These are phyloP conservation scores for Pleodorina starrii DNA, from an alignment of 139 green algal genomes.

Conservation along the genomic window DNA sequence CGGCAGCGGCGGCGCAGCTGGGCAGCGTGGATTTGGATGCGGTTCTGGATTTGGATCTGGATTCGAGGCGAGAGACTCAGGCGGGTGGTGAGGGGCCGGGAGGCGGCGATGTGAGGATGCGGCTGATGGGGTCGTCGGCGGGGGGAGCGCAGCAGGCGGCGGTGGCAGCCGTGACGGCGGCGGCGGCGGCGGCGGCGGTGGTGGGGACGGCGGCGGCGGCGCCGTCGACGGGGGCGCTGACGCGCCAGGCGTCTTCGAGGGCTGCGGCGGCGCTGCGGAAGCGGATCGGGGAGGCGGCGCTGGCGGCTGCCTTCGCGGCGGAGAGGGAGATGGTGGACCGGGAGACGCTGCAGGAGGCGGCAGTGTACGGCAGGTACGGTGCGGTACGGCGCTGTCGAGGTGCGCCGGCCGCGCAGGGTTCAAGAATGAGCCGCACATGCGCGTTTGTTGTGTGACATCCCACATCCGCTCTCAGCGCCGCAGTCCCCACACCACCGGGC, in stretches of 20 bases:
- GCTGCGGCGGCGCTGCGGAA: neutral
- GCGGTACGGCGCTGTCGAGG: too few relatives aligned
- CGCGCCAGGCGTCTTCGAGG: neutral
- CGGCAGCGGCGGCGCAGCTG: too few relatives aligned
- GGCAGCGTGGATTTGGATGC: neutral
- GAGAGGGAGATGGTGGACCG: conserved; percentile 16
- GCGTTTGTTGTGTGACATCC: too few relatives aligned
- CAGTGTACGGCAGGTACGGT: conserved; percentile 26
- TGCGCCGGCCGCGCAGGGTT: too few relatives aligned
- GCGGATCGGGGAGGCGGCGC: conserved; percentile 32
- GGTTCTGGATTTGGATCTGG: neutral
- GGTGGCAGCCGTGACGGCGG: neutral
- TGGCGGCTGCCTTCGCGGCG: conserved; percentile 43
- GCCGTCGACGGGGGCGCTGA: neutral
- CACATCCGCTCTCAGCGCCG: too few relatives aligned
- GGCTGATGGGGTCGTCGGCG: neutral
- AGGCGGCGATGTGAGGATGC: neutral
- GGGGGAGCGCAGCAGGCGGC: neutral
- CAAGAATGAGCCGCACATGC: too few relatives aligned
- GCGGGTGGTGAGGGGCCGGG: neutral
- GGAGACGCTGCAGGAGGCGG: conserved; percentile 6
- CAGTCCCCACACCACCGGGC: too few relatives aligned
- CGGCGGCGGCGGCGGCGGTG: neutral
- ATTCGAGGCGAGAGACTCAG: neutral
- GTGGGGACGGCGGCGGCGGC: neutral